phyloP scores from a whole-genome alignment of 2,329 filamentous ascomycete genomes.

The Beauveria australis region DNA sequence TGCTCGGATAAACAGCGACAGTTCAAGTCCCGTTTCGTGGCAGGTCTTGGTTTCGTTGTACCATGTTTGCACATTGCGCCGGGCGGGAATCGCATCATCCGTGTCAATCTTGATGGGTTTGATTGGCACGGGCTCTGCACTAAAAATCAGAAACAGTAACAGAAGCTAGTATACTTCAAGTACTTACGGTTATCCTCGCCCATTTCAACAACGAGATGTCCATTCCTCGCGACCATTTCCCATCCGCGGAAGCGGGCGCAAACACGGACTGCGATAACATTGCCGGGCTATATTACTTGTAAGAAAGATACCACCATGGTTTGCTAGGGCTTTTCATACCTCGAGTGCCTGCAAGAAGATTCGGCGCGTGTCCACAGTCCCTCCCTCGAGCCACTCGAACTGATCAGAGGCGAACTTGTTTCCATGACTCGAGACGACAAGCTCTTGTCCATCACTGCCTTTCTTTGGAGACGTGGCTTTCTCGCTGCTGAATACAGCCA shows the following conservation, averaged over 20 bases:
- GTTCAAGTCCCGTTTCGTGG: not conserved
- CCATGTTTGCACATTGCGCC: not conserved
- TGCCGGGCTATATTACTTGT: not conserved
- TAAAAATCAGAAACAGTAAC: not conserved
- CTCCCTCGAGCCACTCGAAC: constrained; percentile 10
- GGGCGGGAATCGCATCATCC: not conserved
- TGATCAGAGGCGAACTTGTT: not conserved
- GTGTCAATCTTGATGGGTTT: not conserved
- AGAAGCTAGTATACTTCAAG: too few relatives aligned
- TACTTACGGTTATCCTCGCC: constrained; percentile 6
- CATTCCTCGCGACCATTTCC: constrained; percentile 6
- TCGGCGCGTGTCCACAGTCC: constrained; percentile 2
- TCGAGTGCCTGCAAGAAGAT: constrained; percentile 7
- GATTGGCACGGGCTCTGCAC: not conserved
- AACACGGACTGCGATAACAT: constrained; percentile 12
- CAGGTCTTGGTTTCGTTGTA: not conserved
- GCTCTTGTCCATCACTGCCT: not conserved
- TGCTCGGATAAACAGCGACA: not conserved
- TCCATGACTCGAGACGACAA: constrained; percentile 4
- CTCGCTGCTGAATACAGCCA: constrained; percentile 5
- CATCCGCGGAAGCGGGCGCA: constrained; percentile 9
- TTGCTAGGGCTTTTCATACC: not conserved
- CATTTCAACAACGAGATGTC: constrained; percentile 11
- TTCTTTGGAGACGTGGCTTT: constrained; percentile 1
- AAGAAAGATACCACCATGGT: not conserved